phyloP scores from a whole-genome alignment of 148 eudicot genomes.

The Polygonum maritimum region DNA sequence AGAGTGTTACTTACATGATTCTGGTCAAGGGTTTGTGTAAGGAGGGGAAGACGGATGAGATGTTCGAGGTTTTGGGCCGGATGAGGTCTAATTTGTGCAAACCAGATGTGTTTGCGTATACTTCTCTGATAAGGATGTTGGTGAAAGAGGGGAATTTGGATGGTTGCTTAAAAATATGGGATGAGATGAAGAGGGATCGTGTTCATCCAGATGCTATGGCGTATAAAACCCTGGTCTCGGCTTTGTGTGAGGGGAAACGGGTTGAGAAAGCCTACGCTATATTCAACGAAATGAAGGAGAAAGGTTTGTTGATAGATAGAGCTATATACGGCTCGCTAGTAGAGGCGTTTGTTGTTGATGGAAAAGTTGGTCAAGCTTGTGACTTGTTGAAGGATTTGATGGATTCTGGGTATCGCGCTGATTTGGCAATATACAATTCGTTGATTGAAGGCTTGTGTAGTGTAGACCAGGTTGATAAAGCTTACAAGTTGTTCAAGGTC shows the following conservation, averaged over 20 bases:
- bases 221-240: conserved; percentile 59
- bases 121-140: conserved; percentile 70
- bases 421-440: conserved; percentile 67
- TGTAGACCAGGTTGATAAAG: conserved; percentile 46
- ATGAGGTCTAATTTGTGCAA: conserved; percentile 63
- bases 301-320: conserved; percentile 68
- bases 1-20: conserved; percentile 76
- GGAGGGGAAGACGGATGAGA: conserved; percentile 50
- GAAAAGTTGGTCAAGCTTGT: conserved; percentile 68
- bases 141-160: conserved; percentile 60
- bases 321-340: conserved; percentile 66
- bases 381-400: conserved; percentile 74
- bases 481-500: conserved; percentile 52
- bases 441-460: conserved; percentile 67
- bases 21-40: conserved; percentile 80
- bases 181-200: conserved; percentile 61
- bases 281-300: conserved; percentile 69
- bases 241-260: conserved; percentile 53
- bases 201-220: conserved; percentile 87
- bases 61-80: conserved; percentile 44
- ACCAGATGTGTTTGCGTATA: conserved; percentile 94
- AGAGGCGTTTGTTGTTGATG: conserved; percentile 66
- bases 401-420: conserved; percentile 83
- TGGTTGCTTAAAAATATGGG: conserved; percentile 85
- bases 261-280: conserved; percentile 60